Evolutionary conservation across 108 stramenopile genomes (phyloP), one percentile per base, ranked within the genome.

Genomic region (Aurantiochytrium sp.): DNA sequence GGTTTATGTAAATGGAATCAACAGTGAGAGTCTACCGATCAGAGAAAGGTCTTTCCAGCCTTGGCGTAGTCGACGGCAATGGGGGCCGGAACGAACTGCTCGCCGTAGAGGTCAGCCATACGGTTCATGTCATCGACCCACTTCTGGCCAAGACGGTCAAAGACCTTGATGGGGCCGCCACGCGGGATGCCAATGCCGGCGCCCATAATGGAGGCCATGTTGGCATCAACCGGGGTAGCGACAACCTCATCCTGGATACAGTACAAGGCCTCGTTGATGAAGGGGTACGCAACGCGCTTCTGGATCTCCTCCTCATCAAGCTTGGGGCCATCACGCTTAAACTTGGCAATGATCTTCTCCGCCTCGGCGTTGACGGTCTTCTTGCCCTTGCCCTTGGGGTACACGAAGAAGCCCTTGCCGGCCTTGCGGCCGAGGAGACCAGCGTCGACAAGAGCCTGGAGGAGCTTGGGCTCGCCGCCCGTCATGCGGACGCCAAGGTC

Each of bases 171-270:
- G 43, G 98, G 98, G 14, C 99, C 99, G 21, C 99, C 99, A n/a
- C 95, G 94, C 96, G 98, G 99, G n/a, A 98, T 98, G 14, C 97
- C 97, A 93, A 99, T 99, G 72, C 99, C 99, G 87, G 97, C 98
- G 69, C 99, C 99, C 93, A 99, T 99, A 44, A 99, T 97, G 14
- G 99, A 92, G 51, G 98, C 99, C 92, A 99, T 98, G 92, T 99
- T 98, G 88, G 98, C 99, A 44, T 96, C 97, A 5, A 96, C 96
- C 4, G 99, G 98, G 87, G 96, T 95, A 60, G 94, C 95, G 91
- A 99, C 98, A 53, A 99, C 97, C 88, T 96, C 98, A 92, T 99
- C 98, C 91, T 99, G 97, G 29, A 99, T 92, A 90, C 98, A 99
- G 87, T 97, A 97, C 90, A 95, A 96, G 8, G 99, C 99, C 91